phyloP scores from a whole-genome alignment of 768 basidiomycete genomes.

The Suillus brevipes region DNA sequence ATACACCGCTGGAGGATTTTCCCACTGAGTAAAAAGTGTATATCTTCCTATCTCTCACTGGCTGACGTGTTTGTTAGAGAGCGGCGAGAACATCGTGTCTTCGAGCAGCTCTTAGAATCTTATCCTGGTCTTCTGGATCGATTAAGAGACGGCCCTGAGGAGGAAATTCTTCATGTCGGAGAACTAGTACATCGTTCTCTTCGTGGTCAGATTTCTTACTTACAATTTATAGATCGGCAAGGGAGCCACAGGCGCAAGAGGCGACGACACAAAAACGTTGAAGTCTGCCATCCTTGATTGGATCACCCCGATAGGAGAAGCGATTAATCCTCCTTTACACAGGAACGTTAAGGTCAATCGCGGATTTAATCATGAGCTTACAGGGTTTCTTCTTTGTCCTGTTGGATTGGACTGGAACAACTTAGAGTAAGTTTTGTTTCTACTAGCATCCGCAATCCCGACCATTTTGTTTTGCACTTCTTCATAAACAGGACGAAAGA shows the following conservation, averaged over 20 bases:
- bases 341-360: neutral
- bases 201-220: no score
- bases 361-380: neutral
- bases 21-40: neutral
- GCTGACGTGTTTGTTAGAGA: neutral
- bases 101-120: no score
- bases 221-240: neutral
- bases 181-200: no score
- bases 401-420: neutral
- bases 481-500: constrained; percentile 7
- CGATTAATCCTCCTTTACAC: neutral
- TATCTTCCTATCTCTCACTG: neutral
- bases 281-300: neutral
- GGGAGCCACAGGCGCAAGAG: neutral
- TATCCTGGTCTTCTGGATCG: no score
- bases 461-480: neutral
- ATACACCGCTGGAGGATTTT: neutral
- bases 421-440: neutral
- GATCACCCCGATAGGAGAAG: neutral
- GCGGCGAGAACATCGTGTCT: no score
- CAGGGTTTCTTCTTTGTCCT: neutral
- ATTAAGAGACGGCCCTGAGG: no score
- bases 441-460: neutral
- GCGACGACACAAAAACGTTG: neutral
- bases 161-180: no score